Evolutionary conservation across 371 early-diverging fungal genomes (phyloP), one percentile per base, ranked within the genome.

Genomic region (Rhizopus stolonifer): DNA sequence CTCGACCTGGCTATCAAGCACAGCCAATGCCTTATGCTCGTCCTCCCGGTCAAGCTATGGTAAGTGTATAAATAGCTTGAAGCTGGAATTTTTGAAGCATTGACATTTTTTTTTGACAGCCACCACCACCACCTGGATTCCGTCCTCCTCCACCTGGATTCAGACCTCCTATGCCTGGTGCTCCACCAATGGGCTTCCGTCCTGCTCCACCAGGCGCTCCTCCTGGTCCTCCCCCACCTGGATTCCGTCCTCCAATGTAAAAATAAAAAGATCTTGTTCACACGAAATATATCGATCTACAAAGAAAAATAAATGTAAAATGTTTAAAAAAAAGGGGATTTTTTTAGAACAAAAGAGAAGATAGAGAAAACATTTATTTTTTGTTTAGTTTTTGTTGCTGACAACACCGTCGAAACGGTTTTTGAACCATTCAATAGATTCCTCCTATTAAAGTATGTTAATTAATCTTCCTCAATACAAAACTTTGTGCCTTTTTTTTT

Each of bases 391-490:
- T 54, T 93, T 93, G 88, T 89, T 83, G 65, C 81, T 71, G 65
- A 94, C 81, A 65, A 91, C 72, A 77, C 93, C 94, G 76, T 93
- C 94, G 81, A 89, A 93, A 66, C 86, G 85, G 74, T 80, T 76
- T 86, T 91, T 90, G 85, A 86, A 91, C 92, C 92, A 91, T 68
- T 87, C 86, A 56, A 80, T 75, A 70, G 89, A 79, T 77, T 91
- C 92, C 61, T 87, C 81, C 82, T 62, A 49, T 39, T 84, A 81
- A 63, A 11, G 6, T 29, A 9, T 29, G 6, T 29, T 29, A 9
- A 24, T n/a, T 17, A 22, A 54, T 43, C 26, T 6, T 29, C 11
- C 10, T 29, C 11, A 9, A 29, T 11, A 29, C 11, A 11, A 29
- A 29, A 9, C 2, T 29, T n/a, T 2, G n/a, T n/a, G n/a, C n/a